phyloP scores from a whole-genome alignment of 306 rosid species.

The Arachis stenosperma region DNA sequence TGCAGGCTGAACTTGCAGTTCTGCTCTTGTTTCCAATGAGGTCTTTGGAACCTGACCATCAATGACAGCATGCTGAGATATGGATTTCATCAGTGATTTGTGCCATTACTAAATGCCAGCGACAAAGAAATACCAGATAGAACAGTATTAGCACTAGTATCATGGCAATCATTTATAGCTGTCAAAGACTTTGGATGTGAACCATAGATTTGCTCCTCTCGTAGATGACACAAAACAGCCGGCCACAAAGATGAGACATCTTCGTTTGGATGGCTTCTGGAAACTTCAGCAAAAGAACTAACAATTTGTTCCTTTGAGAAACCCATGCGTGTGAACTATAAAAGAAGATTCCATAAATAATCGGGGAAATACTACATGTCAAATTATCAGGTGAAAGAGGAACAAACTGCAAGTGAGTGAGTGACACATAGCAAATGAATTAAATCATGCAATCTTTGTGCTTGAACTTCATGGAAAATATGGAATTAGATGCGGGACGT shows the following conservation, averaged over 20 bases:
- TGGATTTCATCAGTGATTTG: conserved; percentile 4
- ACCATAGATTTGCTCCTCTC: conserved; percentile 75
- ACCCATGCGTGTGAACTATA: conserved; percentile 80
- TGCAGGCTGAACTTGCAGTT: conserved; percentile 37
- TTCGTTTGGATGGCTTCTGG: conserved; percentile 56
- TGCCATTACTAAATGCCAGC: conserved; percentile 10
- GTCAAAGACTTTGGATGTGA: conserved; percentile 47
- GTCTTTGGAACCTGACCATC: conserved; percentile 53
- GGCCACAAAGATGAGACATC: conserved; percentile 78
- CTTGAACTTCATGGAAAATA: conserved; percentile 28
- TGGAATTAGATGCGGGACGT: neutral
- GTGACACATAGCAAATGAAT: conserved; percentile 9
- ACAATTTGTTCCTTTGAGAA: conserved; percentile 73
- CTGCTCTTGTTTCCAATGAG: conserved; percentile 48
- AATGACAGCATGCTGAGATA: conserved; percentile 33
- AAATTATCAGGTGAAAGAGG: conserved; percentile 8
- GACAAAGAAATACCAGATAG: conserved; percentile 44
- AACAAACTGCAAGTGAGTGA: conserved; percentile 4
- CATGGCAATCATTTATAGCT: conserved; percentile 32
- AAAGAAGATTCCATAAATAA: conserved; percentile 17
- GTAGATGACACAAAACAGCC: conserved; percentile 75
- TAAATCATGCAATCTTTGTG: conserved; percentile 23
- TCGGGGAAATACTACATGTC: conserved; percentile 3
- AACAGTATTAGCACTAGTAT: conserved; percentile 33
- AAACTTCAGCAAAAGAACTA: conserved; percentile 63